A percentile compares a stretch with the other conserved stretches of the same genome.
phyloP scores from a whole-genome alignment of 1,139 yeast species.

The Blastobotrys elegans region DNA sequence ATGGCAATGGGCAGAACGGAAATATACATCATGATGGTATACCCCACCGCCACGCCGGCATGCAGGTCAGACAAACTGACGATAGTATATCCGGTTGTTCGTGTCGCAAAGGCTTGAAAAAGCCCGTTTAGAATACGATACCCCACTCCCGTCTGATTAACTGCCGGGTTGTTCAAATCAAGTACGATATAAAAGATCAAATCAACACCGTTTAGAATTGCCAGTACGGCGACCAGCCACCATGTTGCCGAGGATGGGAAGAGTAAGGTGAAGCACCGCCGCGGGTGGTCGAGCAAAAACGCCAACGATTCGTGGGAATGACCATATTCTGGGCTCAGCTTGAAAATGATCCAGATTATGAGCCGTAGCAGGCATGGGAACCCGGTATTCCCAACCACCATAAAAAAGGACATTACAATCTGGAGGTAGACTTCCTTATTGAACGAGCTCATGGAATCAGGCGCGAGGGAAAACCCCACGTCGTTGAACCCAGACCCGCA shows the following conservation, averaged over 20 bases:
- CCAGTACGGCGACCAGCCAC: constrained; percentile 79
- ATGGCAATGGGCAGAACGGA: constrained; percentile 95
- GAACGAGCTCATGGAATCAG: constrained; percentile 71
- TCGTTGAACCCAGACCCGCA: constrained; percentile 76
- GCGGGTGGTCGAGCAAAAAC: constrained; percentile 87
- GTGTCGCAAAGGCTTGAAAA: constrained; percentile 85
- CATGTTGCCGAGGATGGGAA: constrained; percentile 93
- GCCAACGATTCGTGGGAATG: constrained; percentile 63
- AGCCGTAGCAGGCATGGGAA: constrained; percentile 78
- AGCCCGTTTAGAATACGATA: constrained; percentile 73
- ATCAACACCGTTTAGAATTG: constrained; percentile 70
- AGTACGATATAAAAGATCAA: constrained; percentile 71
- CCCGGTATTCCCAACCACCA: constrained; percentile 90
- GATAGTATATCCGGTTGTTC: constrained; percentile 88
- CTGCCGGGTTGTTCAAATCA: constrained; percentile 50
- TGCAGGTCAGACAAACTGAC: constrained; percentile 66
- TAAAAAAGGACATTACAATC: constrained; percentile 58
- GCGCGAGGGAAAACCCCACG: constrained; percentile 74
- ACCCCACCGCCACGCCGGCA: constrained; percentile 90
- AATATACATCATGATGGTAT: constrained; percentile 96
- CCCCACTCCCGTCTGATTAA: constrained; percentile 53
- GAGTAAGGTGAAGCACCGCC: constrained; percentile 89
- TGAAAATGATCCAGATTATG: constrained; percentile 74
- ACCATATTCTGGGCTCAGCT: constrained; percentile 54
- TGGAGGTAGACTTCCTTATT: constrained; percentile 58